Percentiles rank a stretch among this genome's conserved stretches.
Conservation (phyloP, 139 green algal genomes). For the Chlorella sp. region DNA sequence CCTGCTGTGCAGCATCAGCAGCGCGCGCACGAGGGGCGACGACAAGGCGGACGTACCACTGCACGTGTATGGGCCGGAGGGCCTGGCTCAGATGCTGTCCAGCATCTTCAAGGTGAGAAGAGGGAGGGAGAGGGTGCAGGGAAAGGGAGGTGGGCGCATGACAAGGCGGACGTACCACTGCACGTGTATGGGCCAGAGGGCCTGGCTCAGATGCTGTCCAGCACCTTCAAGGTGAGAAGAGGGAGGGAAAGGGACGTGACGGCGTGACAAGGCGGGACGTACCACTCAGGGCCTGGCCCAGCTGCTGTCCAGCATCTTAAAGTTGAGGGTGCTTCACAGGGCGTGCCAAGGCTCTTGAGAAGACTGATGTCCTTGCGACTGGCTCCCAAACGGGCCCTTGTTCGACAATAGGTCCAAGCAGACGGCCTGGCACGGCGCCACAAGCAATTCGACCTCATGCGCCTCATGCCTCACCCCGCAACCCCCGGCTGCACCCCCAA, state of each 20-base stretch:
- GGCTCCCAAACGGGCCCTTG: too few relatives aligned
- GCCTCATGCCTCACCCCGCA: not conserved
- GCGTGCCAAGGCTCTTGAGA: too few relatives aligned
- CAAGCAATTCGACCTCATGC: too few relatives aligned
- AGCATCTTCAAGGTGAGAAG: conserved; percentile 40
- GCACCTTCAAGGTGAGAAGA: conserved; percentile 43
- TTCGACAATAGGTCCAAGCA: too few relatives aligned
- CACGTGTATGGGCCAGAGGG: conserved; percentile 79
- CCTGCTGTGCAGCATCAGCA: conserved; percentile 66
- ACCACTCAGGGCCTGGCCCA: too few relatives aligned
- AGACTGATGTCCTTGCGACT: too few relatives aligned
- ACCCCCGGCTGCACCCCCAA: not conserved
- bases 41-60: conserved; percentile 67
- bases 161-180: conserved; percentile 64
- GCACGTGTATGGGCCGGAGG: conserved; percentile 75
- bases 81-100: conserved; percentile 55
- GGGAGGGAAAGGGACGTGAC: too few relatives aligned
- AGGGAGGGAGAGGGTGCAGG: too few relatives aligned
- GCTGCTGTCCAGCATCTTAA: too few relatives aligned
- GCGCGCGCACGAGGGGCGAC: conserved; percentile 47
- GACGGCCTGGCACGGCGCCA: not conserved
- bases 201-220: conserved; percentile 50
- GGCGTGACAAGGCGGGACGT: too few relatives aligned
- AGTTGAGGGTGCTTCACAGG: too few relatives aligned
- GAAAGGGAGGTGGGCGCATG: too few relatives aligned